Evolutionary conservation across 2,329 filamentous ascomycete species (phyloP).

Genomic region (Amauroascus niger): DNA sequence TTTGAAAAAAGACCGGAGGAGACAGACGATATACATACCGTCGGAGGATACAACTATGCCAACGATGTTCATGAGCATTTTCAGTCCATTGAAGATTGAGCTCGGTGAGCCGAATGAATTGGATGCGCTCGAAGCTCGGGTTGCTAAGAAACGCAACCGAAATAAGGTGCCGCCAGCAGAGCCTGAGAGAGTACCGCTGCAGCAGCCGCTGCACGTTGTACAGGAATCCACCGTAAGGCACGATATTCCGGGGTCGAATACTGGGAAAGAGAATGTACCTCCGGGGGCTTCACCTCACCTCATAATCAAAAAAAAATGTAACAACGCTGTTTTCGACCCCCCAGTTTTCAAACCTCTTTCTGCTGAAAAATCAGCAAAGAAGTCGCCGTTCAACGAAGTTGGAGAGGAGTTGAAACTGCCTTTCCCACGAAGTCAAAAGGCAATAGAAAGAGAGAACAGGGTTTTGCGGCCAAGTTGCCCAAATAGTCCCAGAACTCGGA

Average conservation of each 20-base stretch:
- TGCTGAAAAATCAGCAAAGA: constrained; percentile 26
- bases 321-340: constrained; percentile 10
- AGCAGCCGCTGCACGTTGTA: constrained; percentile 31
- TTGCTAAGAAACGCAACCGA: constrained; percentile 26
- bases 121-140: constrained; percentile 28
- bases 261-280: constrained; percentile 55
- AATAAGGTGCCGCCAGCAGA: constrained; percentile 21
- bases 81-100: constrained; percentile 32
- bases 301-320: constrained; percentile 18
- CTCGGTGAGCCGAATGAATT: constrained; percentile 21
- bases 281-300: constrained; percentile 32
- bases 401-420: background rate
- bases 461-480: constrained; percentile 3
- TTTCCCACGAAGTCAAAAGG: background rate
- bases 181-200: constrained; percentile 39
- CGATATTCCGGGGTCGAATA: constrained; percentile 45
- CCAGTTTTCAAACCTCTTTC: constrained; percentile 13
- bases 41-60: constrained; percentile 35
- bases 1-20: constrained; percentile 28
- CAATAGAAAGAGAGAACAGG: background rate
- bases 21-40: constrained; percentile 36
- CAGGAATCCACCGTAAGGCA: constrained; percentile 35
- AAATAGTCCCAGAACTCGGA: constrained; percentile 7
- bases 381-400: background rate
- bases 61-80: constrained; percentile 37